Conservation (phyloP, 2,329 filamentous ascomycete species). For the Coniosporium tulheliwenetii region DNA sequence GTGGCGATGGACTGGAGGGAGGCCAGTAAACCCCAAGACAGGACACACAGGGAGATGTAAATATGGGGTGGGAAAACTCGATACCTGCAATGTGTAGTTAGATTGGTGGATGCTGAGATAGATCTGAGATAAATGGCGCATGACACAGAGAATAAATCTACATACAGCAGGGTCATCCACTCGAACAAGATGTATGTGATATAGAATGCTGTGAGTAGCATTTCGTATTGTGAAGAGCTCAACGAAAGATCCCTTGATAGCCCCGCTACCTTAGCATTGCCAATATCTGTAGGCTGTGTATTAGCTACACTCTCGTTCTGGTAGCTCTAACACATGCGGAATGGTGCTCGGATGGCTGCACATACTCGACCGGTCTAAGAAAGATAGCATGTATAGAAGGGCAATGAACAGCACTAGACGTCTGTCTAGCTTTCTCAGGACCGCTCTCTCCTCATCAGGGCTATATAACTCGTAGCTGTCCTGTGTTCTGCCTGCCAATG, state of each 20-base stretch:
- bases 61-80: conserved; percentile 43
- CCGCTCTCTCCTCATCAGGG: conserved; percentile 53
- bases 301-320: background rate
- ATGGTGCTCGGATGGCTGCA: conserved; percentile 6
- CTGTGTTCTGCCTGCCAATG: conserved; percentile 2
- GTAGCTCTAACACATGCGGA: background rate
- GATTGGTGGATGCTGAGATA: background rate
- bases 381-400: conserved; percentile 68
- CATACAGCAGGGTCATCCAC: conserved; percentile 47
- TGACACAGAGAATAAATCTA: background rate
- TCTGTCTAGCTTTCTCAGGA: conserved; percentile 62
- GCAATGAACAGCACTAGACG: conserved; percentile 68
- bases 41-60: conserved; percentile 48
- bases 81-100: conserved; percentile 21
- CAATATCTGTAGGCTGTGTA: background rate
- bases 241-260: conserved; percentile 37
- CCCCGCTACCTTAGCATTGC: conserved; percentile 47
- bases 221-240: conserved; percentile 41
- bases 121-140: background rate
- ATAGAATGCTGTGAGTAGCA: conserved; percentile 47
- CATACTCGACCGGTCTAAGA: conserved; percentile 73
- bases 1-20: conserved; percentile 46
- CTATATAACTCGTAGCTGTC: conserved; percentile 39
- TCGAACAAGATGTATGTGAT: conserved; percentile 43
- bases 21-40: conserved; percentile 65